Evolutionary conservation across 2,329 filamentous ascomycete species (phyloP).

Genomic region (Lasiodiplodia gonubiensis): DNA sequence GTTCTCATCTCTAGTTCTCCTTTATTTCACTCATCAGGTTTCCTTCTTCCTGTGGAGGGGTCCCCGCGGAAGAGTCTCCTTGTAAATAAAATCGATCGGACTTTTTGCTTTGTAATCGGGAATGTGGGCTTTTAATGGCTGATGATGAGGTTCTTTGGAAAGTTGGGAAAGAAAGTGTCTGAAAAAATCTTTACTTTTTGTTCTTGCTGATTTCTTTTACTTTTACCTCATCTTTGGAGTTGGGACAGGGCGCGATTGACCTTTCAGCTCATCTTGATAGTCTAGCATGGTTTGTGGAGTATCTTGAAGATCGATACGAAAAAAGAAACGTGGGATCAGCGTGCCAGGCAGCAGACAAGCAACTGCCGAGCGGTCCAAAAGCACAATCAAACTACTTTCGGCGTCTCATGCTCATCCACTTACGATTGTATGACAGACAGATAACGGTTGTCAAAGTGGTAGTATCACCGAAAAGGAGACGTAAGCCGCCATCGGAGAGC

Average conservation of each 20-base stretch:
- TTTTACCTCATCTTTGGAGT: no score
- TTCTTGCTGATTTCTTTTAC: not conserved
- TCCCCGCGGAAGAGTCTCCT: not conserved
- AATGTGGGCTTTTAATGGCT: no score
- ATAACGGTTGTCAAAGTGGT: not conserved
- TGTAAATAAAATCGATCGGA: not conserved
- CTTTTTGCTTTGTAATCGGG: no score
- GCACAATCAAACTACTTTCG: not conserved
- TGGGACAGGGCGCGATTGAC: no score
- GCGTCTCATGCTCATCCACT: not conserved
- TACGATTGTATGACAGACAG: not conserved
- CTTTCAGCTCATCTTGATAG: not conserved
- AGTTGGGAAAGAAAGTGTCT: not conserved
- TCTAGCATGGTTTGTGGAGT: not conserved
- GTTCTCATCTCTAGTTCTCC: not conserved
- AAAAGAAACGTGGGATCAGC: not conserved
- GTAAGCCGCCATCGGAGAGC: not conserved
- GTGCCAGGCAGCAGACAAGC: not conserved
- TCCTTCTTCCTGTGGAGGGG: no score
- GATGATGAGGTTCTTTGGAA: not conserved
- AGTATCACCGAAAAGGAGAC: not conserved
- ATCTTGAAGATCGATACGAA: not conserved
- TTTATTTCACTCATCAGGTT: not conserved
- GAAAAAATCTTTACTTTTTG: not conserved
- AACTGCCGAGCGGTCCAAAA: not conserved